A percentile compares a stretch with the other conserved stretches of the same genome.
These are phyloP conservation scores for Fusarium chaquense DNA, from an alignment of 2,329 filamentous ascomycete genomes.

Conservation along the genomic window DNA sequence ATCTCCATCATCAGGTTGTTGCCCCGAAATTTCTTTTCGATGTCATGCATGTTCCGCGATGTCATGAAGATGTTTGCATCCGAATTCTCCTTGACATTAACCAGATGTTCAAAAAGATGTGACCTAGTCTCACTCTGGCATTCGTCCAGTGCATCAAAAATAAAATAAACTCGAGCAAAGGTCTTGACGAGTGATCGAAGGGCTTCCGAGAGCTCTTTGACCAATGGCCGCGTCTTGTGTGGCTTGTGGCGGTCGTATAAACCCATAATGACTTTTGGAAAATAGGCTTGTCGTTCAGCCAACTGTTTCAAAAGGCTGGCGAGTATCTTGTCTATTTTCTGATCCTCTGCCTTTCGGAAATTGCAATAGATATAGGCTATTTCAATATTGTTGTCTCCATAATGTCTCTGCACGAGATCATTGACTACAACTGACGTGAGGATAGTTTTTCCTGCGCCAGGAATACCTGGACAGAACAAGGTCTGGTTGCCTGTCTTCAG, in stretches of 20 bases:
- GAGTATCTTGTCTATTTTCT: not conserved
- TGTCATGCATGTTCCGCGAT: constrained; percentile 10
- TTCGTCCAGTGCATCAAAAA: constrained; percentile 13
- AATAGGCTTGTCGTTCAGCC: rapidly evolving
- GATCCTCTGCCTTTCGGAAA: not conserved
- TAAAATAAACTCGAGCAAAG: not conserved
- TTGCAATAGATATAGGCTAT: constrained; percentile 10
- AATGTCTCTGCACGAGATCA: not conserved
- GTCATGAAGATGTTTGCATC: constrained; percentile 39
- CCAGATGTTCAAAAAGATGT: constrained; percentile 4
- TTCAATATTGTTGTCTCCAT: not conserved
- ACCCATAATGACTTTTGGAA: not conserved
- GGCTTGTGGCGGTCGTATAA: not conserved
- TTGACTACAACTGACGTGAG: not conserved
- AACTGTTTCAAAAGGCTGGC: constrained; percentile 11
- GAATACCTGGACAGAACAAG: constrained; percentile 8
- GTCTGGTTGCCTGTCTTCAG: not conserved
- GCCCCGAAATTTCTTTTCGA: not conserved
- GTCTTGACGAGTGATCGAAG: not conserved
- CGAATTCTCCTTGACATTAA: not conserved
- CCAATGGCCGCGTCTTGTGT: not conserved
- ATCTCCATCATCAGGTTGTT: not conserved
- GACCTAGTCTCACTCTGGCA: not conserved
- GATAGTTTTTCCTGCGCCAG: constrained; percentile 7
- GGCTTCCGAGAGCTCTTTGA: not conserved